Base-by-base conservation (phyloP, 192 early-diverging fungal genomes). In the Lobosporangium transversale region DNA sequence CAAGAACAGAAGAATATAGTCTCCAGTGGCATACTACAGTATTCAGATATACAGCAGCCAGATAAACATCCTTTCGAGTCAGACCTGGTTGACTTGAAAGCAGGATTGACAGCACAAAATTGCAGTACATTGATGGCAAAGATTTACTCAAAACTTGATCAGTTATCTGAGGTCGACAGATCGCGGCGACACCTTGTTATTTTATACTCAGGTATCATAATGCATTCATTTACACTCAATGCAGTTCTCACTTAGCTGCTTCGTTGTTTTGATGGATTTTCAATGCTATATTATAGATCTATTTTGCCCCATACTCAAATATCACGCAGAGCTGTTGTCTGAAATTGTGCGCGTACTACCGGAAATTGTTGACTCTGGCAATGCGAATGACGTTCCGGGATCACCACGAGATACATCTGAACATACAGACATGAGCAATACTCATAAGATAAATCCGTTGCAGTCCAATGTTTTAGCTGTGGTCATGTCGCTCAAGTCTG, bases 241-340 rank as follows among this genome's bases (percentile, higher is more conserved):
- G n/a, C n/a, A n/a, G n/a, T n/a, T n/a, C n/a, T n/a, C n/a, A n/a
- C n/a, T n/a, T n/a, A n/a, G n/a, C n/a, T n/a, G n/a, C n/a, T n/a
- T n/a, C n/a, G n/a, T n/a, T n/a, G n/a, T n/a, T n/a, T n/a, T n/a
- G n/a, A n/a, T n/a, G n/a, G n/a, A n/a, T n/a, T n/a, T n/a, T n/a
- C n/a, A n/a, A n/a, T n/a, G n/a, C n/a, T n/a, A n/a, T n/a, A 27
- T 31, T 26, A n/a, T 62, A 74, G 70, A 74, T 29, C 64, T 12
- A 15, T 29, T 74, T 15, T 74, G 62, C 7, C 70, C 70, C 0
- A 65, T 74, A 21, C 56, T 74, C 1, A 74, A 59, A 20, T 65
- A 65, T 30, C 70, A 74, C 40, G 37, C 70, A 12, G 61, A 74
- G 43, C 56, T 74, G 8, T 27, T 74, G 21, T 58, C 70, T 2